Evolutionary conservation across 2,329 filamentous ascomycete genomes (phyloP).

Genomic region (Nemania serpens): DNA sequence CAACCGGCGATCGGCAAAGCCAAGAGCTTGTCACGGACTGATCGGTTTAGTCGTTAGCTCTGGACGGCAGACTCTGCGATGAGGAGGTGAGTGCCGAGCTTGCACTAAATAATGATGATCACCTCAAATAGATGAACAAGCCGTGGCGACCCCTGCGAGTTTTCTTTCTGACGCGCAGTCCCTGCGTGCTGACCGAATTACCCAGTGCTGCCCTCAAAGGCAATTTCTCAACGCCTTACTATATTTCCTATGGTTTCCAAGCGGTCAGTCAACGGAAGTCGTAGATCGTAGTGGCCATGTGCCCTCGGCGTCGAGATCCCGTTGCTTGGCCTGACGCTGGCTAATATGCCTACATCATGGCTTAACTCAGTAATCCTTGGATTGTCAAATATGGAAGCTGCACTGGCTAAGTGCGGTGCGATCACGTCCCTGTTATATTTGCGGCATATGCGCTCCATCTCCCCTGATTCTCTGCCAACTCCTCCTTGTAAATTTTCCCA

Average conservation of each 20-base stretch:
- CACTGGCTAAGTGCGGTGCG: not conserved
- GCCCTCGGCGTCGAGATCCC: not conserved
- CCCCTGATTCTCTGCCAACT: not conserved
- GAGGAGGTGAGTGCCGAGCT: not conserved
- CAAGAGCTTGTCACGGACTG: slow-evolving; percentile 13
- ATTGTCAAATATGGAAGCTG: not conserved
- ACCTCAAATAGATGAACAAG: not conserved
- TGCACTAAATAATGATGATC: not conserved
- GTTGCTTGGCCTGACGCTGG: slow-evolving; percentile 3
- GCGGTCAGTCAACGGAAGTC: not conserved
- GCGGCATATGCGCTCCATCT: not conserved
- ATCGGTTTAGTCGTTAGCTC: not conserved
- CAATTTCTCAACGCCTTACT: not conserved
- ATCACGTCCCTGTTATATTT: not conserved
- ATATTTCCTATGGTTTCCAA: not conserved
- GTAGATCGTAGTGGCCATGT: slow-evolving; percentile 11
- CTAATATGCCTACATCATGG: slow-evolving; percentile 13
- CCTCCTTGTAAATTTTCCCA: not conserved
- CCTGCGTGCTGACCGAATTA: not conserved
- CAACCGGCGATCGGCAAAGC: slow-evolving; percentile 23
- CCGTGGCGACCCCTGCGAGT: not conserved
- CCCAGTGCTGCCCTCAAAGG: not conserved
- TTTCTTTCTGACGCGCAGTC: not conserved
- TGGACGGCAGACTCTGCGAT: not conserved
- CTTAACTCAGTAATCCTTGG: slow-evolving; percentile 1